These are phyloP conservation scores for Colletotrichum endophyticum DNA, from an alignment of 2,329 filamentous ascomycete species.

Conservation along the genomic window DNA sequence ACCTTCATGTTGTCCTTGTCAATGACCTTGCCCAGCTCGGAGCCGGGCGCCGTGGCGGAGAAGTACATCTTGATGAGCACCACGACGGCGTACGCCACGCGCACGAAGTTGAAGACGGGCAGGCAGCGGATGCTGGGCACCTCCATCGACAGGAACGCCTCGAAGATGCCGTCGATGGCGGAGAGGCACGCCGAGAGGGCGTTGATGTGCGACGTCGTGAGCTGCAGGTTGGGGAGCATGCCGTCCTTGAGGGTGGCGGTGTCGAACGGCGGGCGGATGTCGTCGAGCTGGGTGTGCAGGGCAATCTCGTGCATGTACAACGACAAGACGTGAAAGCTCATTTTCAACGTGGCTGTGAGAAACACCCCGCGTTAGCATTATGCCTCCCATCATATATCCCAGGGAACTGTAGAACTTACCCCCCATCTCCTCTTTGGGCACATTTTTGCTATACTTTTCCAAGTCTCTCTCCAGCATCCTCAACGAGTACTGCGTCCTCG, in stretches of 20 bases:
- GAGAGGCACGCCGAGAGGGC: constrained; percentile 70
- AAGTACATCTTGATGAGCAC: constrained; percentile 78
- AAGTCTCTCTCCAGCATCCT: constrained; percentile 70
- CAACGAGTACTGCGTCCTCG: constrained; percentile 68
- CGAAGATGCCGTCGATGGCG: constrained; percentile 70
- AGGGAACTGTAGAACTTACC: constrained; percentile 49
- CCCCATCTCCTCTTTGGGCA: constrained; percentile 57
- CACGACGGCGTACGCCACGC: constrained; percentile 74
- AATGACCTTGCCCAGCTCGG: constrained; percentile 73
- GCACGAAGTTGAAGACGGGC: constrained; percentile 74
- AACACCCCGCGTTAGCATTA: constrained; percentile 10
- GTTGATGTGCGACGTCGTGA: constrained; percentile 66
- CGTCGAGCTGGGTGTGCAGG: constrained; percentile 67
- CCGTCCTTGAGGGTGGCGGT: constrained; percentile 49
- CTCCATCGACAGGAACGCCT: constrained; percentile 68
- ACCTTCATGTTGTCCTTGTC: constrained; percentile 70
- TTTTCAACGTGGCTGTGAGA: constrained; percentile 59
- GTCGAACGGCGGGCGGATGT: constrained; percentile 53
- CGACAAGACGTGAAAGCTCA: constrained; percentile 69
- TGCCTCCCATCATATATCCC: no score
- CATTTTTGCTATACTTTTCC: constrained; percentile 60
- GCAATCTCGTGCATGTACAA: constrained; percentile 80
- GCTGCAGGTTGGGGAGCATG: constrained; percentile 41
- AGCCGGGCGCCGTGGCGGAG: constrained; percentile 65
- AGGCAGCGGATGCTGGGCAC: constrained; percentile 63